Percentiles rank a stretch among this genome's conserved stretches.
Conservation (phyloP, 1,139 yeast species). For the Blastobotrys niveus region DNA sequence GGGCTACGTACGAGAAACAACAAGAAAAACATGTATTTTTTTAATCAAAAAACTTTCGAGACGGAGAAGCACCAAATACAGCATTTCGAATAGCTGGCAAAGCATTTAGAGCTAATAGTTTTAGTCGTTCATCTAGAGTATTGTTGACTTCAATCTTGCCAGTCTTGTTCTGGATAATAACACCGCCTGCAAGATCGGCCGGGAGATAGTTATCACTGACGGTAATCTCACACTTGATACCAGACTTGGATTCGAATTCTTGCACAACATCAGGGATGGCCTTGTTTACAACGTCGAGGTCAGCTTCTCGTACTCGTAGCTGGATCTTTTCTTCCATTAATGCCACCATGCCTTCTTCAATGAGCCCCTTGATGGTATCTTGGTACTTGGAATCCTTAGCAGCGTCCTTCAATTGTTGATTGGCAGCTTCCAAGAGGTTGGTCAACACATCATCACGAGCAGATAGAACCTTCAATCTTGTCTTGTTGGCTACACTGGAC, state of each 20-base stretch:
- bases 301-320: conserved; percentile 65
- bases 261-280: conserved; percentile 59
- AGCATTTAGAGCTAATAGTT: conserved; percentile 73
- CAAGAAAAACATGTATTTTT: not conserved
- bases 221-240: conserved; percentile 22
- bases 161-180: conserved; percentile 56
- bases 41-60: conserved; percentile 89
- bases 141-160: conserved; percentile 88
- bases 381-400: conserved; percentile 55
- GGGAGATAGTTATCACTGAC: conserved; percentile 40
- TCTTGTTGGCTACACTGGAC: conserved; percentile 91
- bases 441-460: conserved; percentile 80
- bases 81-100: conserved; percentile 90
- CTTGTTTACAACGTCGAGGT: conserved; percentile 57
- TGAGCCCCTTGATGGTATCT: conserved; percentile 65
- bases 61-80: conserved; percentile 77
- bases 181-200: conserved; percentile 75
- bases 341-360: conserved; percentile 75
- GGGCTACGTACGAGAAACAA: not conserved
- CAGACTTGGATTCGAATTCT: conserved; percentile 50
- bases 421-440: conserved; percentile 67
- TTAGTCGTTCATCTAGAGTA: conserved; percentile 90
- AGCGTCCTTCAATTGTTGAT: conserved; percentile 52
- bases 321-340: conserved; percentile 65
- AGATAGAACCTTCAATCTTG: conserved; percentile 81